These are phyloP conservation scores for Mycosarcoma maydis DNA, from an alignment of 1,284 basidiomycete species.

Conservation along the genomic window DNA sequence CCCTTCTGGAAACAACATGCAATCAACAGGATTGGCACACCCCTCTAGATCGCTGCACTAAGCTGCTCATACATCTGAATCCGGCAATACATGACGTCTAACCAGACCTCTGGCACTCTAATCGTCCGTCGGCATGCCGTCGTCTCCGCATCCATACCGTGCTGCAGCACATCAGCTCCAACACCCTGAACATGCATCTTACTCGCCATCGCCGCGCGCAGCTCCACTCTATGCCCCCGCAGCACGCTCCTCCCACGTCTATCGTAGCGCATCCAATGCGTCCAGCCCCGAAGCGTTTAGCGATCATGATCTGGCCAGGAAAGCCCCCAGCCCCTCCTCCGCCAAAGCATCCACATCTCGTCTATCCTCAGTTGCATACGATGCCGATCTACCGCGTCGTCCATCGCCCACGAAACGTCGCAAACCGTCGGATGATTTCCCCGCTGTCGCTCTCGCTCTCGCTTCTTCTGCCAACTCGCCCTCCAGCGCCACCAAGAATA, in stretches of 20 bases:
- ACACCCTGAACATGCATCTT: conserved; percentile 43
- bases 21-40: not conserved
- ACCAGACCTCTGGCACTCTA: too few relatives aligned
- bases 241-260: conserved; percentile 23
- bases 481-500: not conserved
- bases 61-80: too few relatives aligned
- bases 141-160: conserved; percentile 41
- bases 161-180: conserved; percentile 47
- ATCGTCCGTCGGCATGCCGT: conserved; percentile 22
- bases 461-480: conserved; percentile 5
- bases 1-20: not conserved
- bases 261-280: conserved; percentile 18
- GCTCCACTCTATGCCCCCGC: conserved; percentile 28
- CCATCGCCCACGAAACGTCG: conserved; percentile 18
- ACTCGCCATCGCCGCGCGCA: conserved; percentile 33
- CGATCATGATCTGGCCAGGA: conserved; percentile 12
- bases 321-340: not conserved
- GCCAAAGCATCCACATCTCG: conserved; percentile 7
- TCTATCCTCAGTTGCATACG: not conserved
- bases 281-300: conserved; percentile 36
- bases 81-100: too few relatives aligned
- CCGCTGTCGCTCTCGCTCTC: not conserved
- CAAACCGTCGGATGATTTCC: conserved; percentile 10
- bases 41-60: too few relatives aligned
- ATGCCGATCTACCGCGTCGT: not conserved